Evolutionary conservation across 768 basidiomycete genomes (phyloP).

Genomic region (Suillus subluteus): DNA sequence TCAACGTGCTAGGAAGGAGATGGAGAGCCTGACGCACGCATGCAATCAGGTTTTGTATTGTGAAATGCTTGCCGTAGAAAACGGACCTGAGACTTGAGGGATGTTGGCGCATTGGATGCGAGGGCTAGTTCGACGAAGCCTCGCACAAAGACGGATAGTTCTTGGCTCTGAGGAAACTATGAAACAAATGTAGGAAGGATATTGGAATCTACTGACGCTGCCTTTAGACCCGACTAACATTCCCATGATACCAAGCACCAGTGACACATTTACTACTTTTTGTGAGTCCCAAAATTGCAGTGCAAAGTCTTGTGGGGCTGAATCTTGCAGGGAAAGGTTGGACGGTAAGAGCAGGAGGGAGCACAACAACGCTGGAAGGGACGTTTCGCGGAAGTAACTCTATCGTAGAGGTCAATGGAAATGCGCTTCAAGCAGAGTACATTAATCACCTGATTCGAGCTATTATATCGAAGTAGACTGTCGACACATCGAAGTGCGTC

Average conservation of each 20-base stretch:
- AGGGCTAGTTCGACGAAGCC: conserved; percentile 87
- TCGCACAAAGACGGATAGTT: conserved; percentile 62
- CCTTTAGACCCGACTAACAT: conserved; percentile 82
- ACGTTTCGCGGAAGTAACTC: conserved; percentile 96
- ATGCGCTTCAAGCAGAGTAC: background rate
- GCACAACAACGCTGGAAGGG: conserved; percentile 68
- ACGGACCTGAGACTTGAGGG: conserved; percentile 82
- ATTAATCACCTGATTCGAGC: conserved; percentile 83
- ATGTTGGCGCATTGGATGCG: conserved; percentile 91
- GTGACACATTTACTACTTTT: conserved; percentile 77
- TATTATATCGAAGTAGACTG: conserved; percentile 87
- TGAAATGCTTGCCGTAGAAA: background rate
- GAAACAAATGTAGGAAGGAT: conserved; percentile 11
- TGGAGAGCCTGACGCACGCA: conserved; percentile 52
- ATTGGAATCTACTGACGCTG: conserved; percentile 47
- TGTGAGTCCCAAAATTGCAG: conserved; percentile 96
- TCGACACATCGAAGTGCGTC: conserved; percentile 88
- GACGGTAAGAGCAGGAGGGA: conserved; percentile 74
- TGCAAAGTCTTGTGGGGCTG: conserved; percentile 86
- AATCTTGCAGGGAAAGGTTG: conserved; percentile 55
- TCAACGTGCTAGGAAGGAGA: conserved; percentile 56
- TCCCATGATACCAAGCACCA: conserved; percentile 84
- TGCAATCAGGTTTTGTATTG: conserved; percentile 27
- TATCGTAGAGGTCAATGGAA: conserved; percentile 38
- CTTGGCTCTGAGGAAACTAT: conserved; percentile 48